phyloP scores from a whole-genome alignment of 2,329 filamentous ascomycete species.

The Ophiostoma perfectum region DNA sequence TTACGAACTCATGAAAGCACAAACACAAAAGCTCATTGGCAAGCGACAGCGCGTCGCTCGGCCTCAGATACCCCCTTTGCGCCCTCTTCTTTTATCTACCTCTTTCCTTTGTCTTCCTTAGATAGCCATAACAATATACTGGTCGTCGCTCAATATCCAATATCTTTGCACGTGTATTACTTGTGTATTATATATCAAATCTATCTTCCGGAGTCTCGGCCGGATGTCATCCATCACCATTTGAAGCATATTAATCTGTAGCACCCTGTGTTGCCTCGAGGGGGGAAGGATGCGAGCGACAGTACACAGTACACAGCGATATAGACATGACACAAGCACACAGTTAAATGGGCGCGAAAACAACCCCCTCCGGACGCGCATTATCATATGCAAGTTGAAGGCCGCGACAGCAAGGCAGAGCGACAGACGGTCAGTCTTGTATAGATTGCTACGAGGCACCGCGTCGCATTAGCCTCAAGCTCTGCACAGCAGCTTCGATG shows the following conservation, averaged over 20 bases:
- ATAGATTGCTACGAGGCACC: constrained; percentile 7
- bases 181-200: too few relatives aligned
- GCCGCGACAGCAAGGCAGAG: background rate
- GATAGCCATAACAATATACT: background rate
- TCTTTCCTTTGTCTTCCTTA: background rate
- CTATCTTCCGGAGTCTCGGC: background rate
- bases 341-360: too few relatives aligned
- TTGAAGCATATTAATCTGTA: background rate
- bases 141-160: too few relatives aligned
- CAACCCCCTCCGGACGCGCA: too few relatives aligned
- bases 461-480: background rate
- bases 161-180: too few relatives aligned
- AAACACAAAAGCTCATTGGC: constrained; percentile 7
- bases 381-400: background rate
- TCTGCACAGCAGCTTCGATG: background rate
- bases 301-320: background rate
- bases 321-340: background rate
- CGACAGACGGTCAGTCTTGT: background rate
- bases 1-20: constrained; percentile 11
- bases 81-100: background rate
- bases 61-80: constrained; percentile 8
- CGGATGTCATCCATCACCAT: background rate
- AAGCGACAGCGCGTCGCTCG: background rate
- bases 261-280: background rate
- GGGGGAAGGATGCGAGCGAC: background rate